phyloP scores from a whole-genome alignment of 257 asterid species.

The Solanum sparsipilum region DNA sequence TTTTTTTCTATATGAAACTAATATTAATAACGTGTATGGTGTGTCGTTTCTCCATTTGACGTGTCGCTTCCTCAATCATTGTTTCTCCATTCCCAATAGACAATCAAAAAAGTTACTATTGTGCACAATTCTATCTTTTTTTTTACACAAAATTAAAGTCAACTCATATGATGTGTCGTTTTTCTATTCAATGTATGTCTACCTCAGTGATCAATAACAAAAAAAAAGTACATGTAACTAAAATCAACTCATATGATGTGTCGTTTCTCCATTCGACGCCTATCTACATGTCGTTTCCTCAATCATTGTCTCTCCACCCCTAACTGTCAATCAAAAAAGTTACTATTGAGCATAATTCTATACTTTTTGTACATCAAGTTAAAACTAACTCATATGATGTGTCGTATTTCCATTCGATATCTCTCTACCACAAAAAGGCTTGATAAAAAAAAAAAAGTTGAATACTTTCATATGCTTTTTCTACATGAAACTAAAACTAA shows the following conservation, averaged over 20 bases:
- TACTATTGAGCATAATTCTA: neutral
- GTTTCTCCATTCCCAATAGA: too few species aligned
- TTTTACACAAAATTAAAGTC: too few species aligned
- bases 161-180: too few species aligned
- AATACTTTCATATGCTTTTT: neutral
- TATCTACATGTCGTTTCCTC: neutral
- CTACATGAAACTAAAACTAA: neutral
- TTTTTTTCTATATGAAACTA: neutral
- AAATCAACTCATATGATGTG: neutral
- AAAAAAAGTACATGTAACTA: neutral
- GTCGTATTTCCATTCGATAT: neutral
- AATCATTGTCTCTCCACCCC: neutral
- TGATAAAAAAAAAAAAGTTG: neutral
- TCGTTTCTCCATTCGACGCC: neutral
- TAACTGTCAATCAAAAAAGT: neutral
- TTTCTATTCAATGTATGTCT: too few species aligned
- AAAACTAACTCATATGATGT: neutral
- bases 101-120: neutral
- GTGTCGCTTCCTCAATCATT: too few species aligned
- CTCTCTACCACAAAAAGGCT: neutral
- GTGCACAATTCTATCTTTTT: neutral
- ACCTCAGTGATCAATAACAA: neutral
- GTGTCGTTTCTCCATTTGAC: neutral
- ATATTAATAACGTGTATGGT: too few species aligned
- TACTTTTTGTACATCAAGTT: neutral